These are phyloP conservation scores for Candida smagusa DNA, from an alignment of 1,139 yeast species.

Conservation along the genomic window DNA sequence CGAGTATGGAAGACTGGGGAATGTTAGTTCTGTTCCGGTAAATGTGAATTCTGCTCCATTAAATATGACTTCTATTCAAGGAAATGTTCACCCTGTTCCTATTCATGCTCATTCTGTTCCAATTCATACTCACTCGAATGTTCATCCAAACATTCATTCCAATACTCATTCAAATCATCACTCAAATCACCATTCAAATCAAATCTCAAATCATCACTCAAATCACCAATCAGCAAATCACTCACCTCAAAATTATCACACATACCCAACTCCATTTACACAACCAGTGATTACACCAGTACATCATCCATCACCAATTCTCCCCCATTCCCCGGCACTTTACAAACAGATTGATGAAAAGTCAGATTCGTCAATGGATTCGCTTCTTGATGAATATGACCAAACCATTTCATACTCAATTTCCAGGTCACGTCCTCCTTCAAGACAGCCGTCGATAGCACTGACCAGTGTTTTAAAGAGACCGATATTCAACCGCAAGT, in stretches of 20 bases:
- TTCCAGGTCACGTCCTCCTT: slow-evolving; percentile 28
- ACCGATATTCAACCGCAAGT: slow-evolving; percentile 10
- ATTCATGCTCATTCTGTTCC: too few species aligned
- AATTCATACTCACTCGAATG: too few species aligned
- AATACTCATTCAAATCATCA: too few species aligned
- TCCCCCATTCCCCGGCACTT: not conserved
- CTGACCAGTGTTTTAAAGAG: slow-evolving; percentile 19
- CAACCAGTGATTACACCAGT: too few species aligned
- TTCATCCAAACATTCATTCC: too few species aligned
- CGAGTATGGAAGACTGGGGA: slow-evolving; percentile 1
- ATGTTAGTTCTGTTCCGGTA: not conserved
- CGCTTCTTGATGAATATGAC: slow-evolving; percentile 52
- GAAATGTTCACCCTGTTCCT: not conserved
- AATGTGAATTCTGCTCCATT: too few species aligned
- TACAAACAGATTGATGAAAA: slow-evolving; percentile 12
- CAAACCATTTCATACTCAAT: slow-evolving; percentile 34
- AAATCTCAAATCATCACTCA: too few species aligned
- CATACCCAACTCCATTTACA: too few species aligned
- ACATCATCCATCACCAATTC: not conserved
- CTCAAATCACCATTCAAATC: too few species aligned
- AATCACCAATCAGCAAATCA: too few species aligned
- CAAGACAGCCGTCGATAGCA: slow-evolving; percentile 24
- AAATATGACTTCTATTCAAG: too few species aligned
- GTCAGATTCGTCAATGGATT: slow-evolving; percentile 49
- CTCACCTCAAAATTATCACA: too few species aligned